Evolutionary conservation across 164 flowering plant genomes (phyloP).

Genomic region (Berberis vulgaris): DNA sequence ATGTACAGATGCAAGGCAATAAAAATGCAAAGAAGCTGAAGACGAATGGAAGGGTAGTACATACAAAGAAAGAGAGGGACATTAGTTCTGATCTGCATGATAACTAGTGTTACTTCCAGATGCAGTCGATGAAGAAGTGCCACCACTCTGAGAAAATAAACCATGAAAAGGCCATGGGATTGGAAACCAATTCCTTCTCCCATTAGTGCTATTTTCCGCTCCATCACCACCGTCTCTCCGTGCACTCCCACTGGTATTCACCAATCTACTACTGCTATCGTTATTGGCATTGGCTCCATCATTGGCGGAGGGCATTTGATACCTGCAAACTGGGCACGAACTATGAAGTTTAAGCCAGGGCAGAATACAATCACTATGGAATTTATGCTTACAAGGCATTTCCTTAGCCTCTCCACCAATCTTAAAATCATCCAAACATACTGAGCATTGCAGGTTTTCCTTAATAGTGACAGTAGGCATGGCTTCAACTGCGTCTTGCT

Average conservation of each 20-base stretch:
- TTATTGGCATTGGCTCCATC: slow-evolving; percentile 46
- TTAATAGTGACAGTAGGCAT: slow-evolving; percentile 52
- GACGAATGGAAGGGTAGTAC: too few species aligned
- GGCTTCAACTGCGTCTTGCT: slow-evolving; percentile 66
- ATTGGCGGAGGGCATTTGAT: slow-evolving; percentile 52
- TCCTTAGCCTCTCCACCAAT: slow-evolving; percentile 58
- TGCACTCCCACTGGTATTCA: neutral
- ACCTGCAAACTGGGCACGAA: slow-evolving; percentile 84
- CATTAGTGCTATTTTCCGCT: too few species aligned
- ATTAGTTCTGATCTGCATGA: too few species aligned
- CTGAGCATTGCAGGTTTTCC: slow-evolving; percentile 50
- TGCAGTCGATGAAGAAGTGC: too few species aligned
- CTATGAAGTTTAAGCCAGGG: slow-evolving; percentile 91
- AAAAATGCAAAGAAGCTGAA: too few species aligned
- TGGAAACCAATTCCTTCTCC: too few species aligned
- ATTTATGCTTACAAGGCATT: slow-evolving; percentile 91
- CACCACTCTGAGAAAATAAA: too few species aligned
- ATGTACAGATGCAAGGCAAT: too few species aligned
- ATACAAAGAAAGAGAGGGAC: too few species aligned
- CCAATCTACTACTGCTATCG: slow-evolving; percentile 15
- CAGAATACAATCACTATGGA: slow-evolving; percentile 55
- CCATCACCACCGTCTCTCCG: too few species aligned
- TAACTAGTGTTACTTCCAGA: too few species aligned
- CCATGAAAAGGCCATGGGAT: too few species aligned
- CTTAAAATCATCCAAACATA: slow-evolving; percentile 79